phyloP scores from a whole-genome alignment of 1,284 basidiomycete species.

The Malassezia sp. region DNA sequence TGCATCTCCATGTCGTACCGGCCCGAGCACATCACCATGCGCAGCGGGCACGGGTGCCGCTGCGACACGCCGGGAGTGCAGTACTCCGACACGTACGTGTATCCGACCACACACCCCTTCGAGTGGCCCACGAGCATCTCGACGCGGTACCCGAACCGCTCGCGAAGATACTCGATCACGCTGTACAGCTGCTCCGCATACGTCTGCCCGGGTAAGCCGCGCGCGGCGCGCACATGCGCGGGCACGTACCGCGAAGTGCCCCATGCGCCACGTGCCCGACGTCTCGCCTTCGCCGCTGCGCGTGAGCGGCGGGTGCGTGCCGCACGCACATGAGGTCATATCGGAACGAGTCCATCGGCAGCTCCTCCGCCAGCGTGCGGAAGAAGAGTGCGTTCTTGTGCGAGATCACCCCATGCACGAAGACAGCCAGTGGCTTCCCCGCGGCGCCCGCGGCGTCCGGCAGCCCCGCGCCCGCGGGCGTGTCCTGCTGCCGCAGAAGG shows the following conservation, averaged over 20 bases:
- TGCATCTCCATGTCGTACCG: background rate
- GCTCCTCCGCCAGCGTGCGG: background rate
- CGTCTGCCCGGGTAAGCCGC: background rate
- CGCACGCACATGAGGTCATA: conserved; percentile 2
- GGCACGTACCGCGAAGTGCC: conserved; percentile 1
- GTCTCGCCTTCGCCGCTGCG: conserved; percentile 11
- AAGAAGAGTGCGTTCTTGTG: conserved; percentile 16
- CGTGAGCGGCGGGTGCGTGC: background rate
- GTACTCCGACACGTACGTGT: background rate
- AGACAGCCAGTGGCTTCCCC: conserved; percentile 7
- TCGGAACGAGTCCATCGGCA: conserved; percentile 13
- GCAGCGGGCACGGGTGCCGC: background rate
- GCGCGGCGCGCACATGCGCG: too few relatives aligned
- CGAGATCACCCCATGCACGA: conserved; percentile 10
- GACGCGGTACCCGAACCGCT: conserved; percentile 9
- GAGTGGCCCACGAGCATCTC: conserved; percentile 10
- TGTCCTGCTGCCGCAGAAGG: background rate
- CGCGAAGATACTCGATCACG: conserved; percentile 5
- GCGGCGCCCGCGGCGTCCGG: background rate
- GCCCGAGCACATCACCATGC: background rate
- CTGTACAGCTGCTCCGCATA: conserved; percentile 1
- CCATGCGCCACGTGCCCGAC: conserved; percentile 7
- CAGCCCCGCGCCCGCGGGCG: background rate
- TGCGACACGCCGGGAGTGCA: background rate
- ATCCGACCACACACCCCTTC: conserved; percentile 3